Evolutionary conservation across 2,329 filamentous ascomycete species (phyloP).

Genomic region (Coniochaeta hoffmannii): DNA sequence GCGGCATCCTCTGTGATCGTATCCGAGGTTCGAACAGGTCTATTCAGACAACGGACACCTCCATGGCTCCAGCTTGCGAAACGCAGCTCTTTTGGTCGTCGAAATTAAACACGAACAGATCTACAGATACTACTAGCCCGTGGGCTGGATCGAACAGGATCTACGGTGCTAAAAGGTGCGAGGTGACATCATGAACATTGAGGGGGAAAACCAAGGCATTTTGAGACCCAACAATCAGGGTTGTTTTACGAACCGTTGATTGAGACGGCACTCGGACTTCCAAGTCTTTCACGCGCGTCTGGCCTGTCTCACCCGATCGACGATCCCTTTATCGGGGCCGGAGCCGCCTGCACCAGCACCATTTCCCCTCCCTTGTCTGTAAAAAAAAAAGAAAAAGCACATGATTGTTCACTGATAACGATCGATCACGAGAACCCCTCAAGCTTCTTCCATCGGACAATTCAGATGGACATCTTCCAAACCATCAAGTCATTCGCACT

Average conservation of each 20-base stretch:
- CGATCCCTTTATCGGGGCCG: not conserved
- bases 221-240: not conserved
- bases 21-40: not conserved
- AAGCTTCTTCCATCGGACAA: too few relatives aligned
- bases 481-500: not conserved
- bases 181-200: not conserved
- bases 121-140: not conserved
- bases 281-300: not conserved
- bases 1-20: not conserved
- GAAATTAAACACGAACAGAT: not conserved
- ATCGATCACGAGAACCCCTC: not conserved
- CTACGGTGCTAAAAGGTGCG: not conserved
- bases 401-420: too few relatives aligned
- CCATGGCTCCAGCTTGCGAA: not conserved
- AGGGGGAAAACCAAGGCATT: not conserved
- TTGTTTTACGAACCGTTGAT: not conserved
- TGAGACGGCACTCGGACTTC: not conserved
- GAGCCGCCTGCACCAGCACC: too few relatives aligned
- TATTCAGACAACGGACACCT: not conserved
- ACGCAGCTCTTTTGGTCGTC: not conserved
- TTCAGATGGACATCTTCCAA: too few relatives aligned
- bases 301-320: not conserved
- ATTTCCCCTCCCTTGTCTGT: too few relatives aligned
- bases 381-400: too few relatives aligned
- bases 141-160: not conserved